A percentile compares a stretch with the other conserved stretches of the same genome.
These are phyloP conservation scores for Ustilago esculenta DNA, from an alignment of 1,284 basidiomycete species.

Conservation along the genomic window DNA sequence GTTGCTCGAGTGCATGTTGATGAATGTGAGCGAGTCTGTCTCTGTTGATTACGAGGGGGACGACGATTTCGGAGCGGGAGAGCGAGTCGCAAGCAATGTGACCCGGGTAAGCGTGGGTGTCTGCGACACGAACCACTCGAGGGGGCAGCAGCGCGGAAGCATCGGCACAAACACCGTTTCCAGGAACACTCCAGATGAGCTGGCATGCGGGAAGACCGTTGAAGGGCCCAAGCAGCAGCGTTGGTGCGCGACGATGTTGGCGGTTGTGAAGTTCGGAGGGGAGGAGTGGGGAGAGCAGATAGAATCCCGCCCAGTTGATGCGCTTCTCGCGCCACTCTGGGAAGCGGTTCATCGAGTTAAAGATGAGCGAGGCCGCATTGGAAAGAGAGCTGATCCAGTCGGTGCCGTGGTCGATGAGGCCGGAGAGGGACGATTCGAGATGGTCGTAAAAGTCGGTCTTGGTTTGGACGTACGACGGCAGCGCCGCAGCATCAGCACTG, in stretches of 20 bases:
- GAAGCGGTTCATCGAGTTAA: slow-evolving; percentile 61
- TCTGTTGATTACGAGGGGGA: slow-evolving; percentile 63
- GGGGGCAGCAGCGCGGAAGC: slow-evolving; percentile 59
- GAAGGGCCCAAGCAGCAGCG: slow-evolving; percentile 67
- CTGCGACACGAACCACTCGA: slow-evolving; percentile 61
- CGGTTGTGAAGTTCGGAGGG: slow-evolving; percentile 33
- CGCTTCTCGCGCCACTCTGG: slow-evolving; percentile 49
- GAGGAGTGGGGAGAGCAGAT: slow-evolving; percentile 66
- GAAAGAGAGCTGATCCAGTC: slow-evolving; percentile 64
- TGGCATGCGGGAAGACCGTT: slow-evolving; percentile 68
- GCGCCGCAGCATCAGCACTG: slow-evolving; percentile 74
- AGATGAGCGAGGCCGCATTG: slow-evolving; percentile 61
- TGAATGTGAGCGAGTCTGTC: slow-evolving; percentile 24
- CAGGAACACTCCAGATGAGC: slow-evolving; percentile 58
- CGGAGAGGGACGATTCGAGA: slow-evolving; percentile 53
- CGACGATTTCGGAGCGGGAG: slow-evolving; percentile 67
- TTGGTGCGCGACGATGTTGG: slow-evolving; percentile 22
- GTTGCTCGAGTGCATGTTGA: slow-evolving; percentile 26
- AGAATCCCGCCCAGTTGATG: slow-evolving; percentile 68
- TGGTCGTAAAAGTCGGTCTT: slow-evolving; percentile 67
- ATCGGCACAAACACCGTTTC: slow-evolving; percentile 68
- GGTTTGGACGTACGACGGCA: slow-evolving; percentile 72
- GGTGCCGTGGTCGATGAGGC: slow-evolving; percentile 58
- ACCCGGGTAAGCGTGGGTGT: slow-evolving; percentile 66
- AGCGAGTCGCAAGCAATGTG: slow-evolving; percentile 69